Evolutionary conservation across 257 asterid genomes (phyloP).

Genomic region (Eucommia ulmoides): DNA sequence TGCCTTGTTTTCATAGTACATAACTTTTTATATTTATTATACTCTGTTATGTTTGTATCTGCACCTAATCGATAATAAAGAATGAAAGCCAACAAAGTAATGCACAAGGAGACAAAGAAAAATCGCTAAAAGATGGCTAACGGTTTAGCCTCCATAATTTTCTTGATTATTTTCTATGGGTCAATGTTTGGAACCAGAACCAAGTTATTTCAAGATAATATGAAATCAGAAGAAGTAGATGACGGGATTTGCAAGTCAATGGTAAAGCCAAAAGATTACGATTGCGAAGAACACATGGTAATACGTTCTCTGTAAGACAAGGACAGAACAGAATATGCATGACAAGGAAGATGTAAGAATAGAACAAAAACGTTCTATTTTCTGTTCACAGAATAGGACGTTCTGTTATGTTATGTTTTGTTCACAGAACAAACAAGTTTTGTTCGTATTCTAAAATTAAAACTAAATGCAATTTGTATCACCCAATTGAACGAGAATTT

Average conservation of each 20-base stretch:
- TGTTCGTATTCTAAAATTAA: too few relatives aligned
- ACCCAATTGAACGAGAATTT: too few relatives aligned
- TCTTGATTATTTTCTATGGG: neutral
- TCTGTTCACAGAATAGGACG: too few relatives aligned
- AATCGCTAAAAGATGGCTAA: neutral
- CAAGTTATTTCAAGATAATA: neutral
- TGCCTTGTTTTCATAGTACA: neutral
- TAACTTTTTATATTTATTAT: too few relatives aligned
- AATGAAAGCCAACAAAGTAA: neutral
- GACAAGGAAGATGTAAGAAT: too few relatives aligned
- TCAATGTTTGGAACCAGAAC: neutral
- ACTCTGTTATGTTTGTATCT: neutral
- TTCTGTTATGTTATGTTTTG: too few relatives aligned
- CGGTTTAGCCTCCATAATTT: neutral
- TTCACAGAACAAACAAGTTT: too few relatives aligned
- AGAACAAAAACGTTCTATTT: too few relatives aligned
- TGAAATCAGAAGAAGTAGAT: constrained; percentile 1
- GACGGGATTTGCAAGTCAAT: constrained; percentile 24
- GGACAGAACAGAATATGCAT: too few relatives aligned
- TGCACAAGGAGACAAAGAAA: neutral
- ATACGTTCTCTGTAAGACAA: too few relatives aligned
- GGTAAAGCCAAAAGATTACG: constrained; percentile 21
- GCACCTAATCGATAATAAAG: neutral
- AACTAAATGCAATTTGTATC: too few relatives aligned
- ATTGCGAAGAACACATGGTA: constrained; percentile 27